Conservation (phyloP, 2,329 filamentous ascomycete genomes). For the Keithomyces neogunnii region DNA sequence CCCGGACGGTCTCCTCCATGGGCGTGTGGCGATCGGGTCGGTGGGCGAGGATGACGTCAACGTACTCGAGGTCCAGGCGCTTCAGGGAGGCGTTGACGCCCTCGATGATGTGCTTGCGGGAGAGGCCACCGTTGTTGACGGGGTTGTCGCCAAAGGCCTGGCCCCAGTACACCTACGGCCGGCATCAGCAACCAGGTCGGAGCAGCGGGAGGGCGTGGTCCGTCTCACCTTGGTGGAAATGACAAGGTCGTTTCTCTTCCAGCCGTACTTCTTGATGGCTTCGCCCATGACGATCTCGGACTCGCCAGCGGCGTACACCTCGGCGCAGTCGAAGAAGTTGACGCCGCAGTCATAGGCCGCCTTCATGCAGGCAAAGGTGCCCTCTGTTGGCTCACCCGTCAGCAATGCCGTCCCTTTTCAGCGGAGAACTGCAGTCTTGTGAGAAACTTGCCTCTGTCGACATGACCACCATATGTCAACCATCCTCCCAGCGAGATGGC, state of each 20-base stretch:
- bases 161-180: constrained; percentile 54
- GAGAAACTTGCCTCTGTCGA: constrained; percentile 47
- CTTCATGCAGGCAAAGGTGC: constrained; percentile 51
- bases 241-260: constrained; percentile 53
- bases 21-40: constrained; percentile 59
- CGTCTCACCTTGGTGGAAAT: constrained; percentile 47
- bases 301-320: constrained; percentile 49
- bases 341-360: constrained; percentile 50
- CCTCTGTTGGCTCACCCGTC: constrained; percentile 16
- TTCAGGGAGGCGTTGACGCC: constrained; percentile 51
- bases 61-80: constrained; percentile 49
- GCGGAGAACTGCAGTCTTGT: constrained; percentile 6
- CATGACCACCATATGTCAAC: constrained; percentile 69
- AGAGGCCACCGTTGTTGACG: constrained; percentile 60
- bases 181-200: too few species aligned
- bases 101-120: constrained; percentile 62
- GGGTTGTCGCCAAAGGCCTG: constrained; percentile 48
- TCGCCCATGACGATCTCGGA: constrained; percentile 56
- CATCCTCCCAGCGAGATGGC: constrained; percentile 63
- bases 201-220: too few species aligned
- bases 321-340: constrained; percentile 57
- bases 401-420: constrained; percentile 1
- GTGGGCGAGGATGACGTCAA: constrained; percentile 63
- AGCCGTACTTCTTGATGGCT: constrained; percentile 50
- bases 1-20: constrained; percentile 62